phyloP scores from a whole-genome alignment of 2,329 filamentous ascomycete genomes.

The Thielaviopsis cerberus region DNA sequence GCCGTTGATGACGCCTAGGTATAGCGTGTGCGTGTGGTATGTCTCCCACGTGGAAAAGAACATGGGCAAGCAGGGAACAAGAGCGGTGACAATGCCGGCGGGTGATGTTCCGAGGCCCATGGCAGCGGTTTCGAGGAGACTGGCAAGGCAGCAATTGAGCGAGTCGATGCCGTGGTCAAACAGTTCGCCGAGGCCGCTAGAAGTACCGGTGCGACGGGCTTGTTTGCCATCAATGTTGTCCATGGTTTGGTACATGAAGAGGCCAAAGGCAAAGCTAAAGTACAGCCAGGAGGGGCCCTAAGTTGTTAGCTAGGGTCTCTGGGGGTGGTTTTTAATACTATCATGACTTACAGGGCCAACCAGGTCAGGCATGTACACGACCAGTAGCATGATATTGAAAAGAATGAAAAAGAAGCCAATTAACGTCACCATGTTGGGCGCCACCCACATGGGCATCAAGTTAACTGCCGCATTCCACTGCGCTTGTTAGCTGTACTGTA shows the following conservation, averaged over 20 bases:
- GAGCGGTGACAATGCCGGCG: constrained; percentile 74
- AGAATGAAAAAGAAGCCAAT: constrained; percentile 90
- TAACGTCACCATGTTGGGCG: constrained; percentile 93
- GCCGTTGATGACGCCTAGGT: constrained; percentile 90
- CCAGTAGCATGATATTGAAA: constrained; percentile 55
- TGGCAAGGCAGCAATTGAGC: constrained; percentile 86
- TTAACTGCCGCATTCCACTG: constrained; percentile 96
- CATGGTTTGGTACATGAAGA: constrained; percentile 99
- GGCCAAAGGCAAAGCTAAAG: constrained; percentile 82
- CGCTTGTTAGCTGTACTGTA: neutral
- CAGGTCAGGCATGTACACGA: constrained; percentile 72
- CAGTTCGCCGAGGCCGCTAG: constrained; percentile 82
- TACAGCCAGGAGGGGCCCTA: constrained; percentile 82
- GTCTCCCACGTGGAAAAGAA: constrained; percentile 99
- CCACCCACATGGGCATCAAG: constrained; percentile 82
- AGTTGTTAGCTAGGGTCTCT: constrained; percentile 14
- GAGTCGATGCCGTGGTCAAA: constrained; percentile 99
- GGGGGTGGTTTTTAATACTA: no score
- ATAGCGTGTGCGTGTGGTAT: constrained; percentile 93
- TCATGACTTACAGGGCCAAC: constrained; percentile 66
- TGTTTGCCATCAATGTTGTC: constrained; percentile 99
- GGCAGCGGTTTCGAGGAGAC: constrained; percentile 74
- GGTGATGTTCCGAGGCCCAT: constrained; percentile 77
- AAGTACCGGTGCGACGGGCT: constrained; percentile 82
- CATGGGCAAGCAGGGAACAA: constrained; percentile 88